Evolutionary conservation across 2,329 filamentous ascomycete species (phyloP).

Genomic region (Paracoccidioides brasiliensis): DNA sequence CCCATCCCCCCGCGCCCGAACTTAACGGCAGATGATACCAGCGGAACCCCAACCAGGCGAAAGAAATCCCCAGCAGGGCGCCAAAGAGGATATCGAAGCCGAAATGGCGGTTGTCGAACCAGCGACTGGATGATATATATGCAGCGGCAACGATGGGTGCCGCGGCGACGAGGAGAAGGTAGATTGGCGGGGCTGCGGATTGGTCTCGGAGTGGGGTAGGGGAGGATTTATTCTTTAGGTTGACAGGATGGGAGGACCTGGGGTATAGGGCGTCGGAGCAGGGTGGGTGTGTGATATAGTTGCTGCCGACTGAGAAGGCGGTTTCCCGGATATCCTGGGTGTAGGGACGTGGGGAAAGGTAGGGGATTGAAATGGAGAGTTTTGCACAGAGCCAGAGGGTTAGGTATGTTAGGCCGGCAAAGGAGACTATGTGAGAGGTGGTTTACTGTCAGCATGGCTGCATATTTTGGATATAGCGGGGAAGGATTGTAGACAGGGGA

Average conservation of each 20-base stretch:
- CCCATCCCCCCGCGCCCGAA: slow-evolving; percentile 65
- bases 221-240: not conserved
- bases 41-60: slow-evolving; percentile 62
- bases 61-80: slow-evolving; percentile 60
- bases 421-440: slow-evolving; percentile 41
- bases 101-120: slow-evolving; percentile 78
- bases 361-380: slow-evolving; percentile 35
- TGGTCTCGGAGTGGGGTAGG: slow-evolving; percentile 50
- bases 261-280: not conserved
- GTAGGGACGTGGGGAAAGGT: slow-evolving; percentile 22
- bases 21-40: slow-evolving; percentile 74
- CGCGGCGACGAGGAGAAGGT: slow-evolving; percentile 57
- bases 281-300: not conserved
- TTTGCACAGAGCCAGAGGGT: slow-evolving; percentile 67
- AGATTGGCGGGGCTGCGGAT: slow-evolving; percentile 70
- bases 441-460: slow-evolving; percentile 3
- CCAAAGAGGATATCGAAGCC: slow-evolving; percentile 87
- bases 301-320: slow-evolving; percentile 1
- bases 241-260: not conserved
- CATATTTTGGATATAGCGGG: not conserved
- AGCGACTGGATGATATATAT: slow-evolving; percentile 75
- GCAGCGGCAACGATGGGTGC: slow-evolving; percentile 61
- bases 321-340: slow-evolving; percentile 13
- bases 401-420: slow-evolving; percentile 71
- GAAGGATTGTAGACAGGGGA: not conserved